Evolutionary conservation across 345 rosid species (phyloP), one percentile per base, ranked within the genome.

Genomic region (Cochlearia excelsa): DNA sequence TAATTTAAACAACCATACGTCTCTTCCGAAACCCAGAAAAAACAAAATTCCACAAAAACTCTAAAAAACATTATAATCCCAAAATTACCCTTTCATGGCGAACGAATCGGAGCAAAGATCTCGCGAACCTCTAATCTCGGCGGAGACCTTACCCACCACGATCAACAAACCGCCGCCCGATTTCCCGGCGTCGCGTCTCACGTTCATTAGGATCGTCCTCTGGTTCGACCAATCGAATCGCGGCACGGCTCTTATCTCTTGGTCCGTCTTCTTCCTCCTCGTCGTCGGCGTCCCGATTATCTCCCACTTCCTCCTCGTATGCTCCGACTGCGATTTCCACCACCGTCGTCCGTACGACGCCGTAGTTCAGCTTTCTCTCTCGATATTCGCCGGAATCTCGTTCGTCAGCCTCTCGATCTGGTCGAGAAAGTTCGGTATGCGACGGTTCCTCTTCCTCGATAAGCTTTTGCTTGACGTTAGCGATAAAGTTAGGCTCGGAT

Each of bases 261-360:
- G 94, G 86, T 85, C 84, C 1, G 42, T 87, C 7, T 87, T 91
- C 77, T 74, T 85, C 49, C 73, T 85, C 44, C 78, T 91, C 1
- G 77, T 82, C 28, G 44, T 85, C 4, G 79, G 70, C n/a, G 77
- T 63, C 6, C 98, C 98, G 11, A 46, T 87, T 7, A 77, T 83
- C 9, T 87, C 98, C 0, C 98, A 87, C 80, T 82, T 85, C 60
- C 47, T 75, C 28, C 77, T 87, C 29, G 65, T 69, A 1, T 87
- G 98, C 73, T 76, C 84, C 7, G 46, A 72, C 43, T 91, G 96
- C 59, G 98, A 87, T 56, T 57, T 42, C 30, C 31, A 77, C 54
- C 98, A 84, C 71, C 83, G 61, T 9, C 66, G 96, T 23, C 98
- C 98, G 0, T 91, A 87, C 66, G 94, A 91, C 66, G 73, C 78